Evolutionary conservation across 2,329 filamentous ascomycete species (phyloP), one percentile per base, ranked within the genome.

Genomic region (Cladosporium sp.): DNA sequence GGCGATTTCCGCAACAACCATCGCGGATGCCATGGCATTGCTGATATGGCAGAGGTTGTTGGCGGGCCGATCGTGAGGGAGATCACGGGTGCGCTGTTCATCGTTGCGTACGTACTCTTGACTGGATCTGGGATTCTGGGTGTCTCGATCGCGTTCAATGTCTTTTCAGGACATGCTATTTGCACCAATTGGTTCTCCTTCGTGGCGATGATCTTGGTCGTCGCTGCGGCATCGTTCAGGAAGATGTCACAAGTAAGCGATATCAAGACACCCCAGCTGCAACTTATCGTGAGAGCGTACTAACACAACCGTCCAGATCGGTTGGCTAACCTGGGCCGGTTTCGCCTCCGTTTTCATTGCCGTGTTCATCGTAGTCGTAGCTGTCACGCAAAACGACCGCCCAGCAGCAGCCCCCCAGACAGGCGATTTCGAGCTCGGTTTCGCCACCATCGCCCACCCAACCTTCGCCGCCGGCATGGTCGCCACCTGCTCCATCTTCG

Each of bases 311-410:
- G 88, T 69, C 80, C 84, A 87, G 69, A 84, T 89, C 65, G 85
- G 83, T 2, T 88, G 85, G 84, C 76, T 89, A 51, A 87, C 85
- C 0, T 89, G 85, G 83, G 82, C 81, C 13, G 87, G 87, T 0
- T 88, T 89, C 70, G 65, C 81, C 5, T 85, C 82, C 30, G 83
- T 89, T 43, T 88, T 85, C 68, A 76, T 81, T 18, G 86, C 86
- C 6, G 75, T 76, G 36, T 71, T 76, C 58, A 74, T 76, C 34
- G 78, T 89, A 43, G 73, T 76, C 26, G 66, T 76, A 16, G 85
- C 82, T 6, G 86, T 89, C 2, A 88, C 86, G 0, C 81, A 79
- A 0, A 79, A 79, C 11, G 83, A 86, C 68, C 81, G 86, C 2
- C 87, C 87, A 16, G 86, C 87, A 1, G 84, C 85, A 8, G 87